phyloP scores from a whole-genome alignment of 495 filamentous ascomycete genomes.

The Daldinia grandis region DNA sequence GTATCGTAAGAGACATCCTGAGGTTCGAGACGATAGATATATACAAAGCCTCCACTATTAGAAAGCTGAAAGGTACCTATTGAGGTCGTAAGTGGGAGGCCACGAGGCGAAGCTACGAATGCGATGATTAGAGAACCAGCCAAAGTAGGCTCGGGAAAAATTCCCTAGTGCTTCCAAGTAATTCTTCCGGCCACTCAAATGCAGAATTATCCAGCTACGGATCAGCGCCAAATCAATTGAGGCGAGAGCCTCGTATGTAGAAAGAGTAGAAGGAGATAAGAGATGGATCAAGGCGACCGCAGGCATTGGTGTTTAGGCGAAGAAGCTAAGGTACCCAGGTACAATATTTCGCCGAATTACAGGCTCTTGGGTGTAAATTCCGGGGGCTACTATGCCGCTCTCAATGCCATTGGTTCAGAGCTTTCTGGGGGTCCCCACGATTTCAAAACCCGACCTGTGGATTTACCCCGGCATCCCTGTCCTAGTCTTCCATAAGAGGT shows the following conservation, averaged over 20 bases:
- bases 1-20: constrained; percentile 23
- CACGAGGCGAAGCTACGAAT: constrained; percentile 15
- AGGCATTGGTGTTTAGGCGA: constrained; percentile 18
- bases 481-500: constrained; percentile 1
- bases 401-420: constrained; percentile 14
- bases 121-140: constrained; percentile 4
- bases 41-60: constrained; percentile 23
- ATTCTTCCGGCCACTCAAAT: constrained; percentile 45
- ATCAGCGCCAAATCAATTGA: constrained; percentile 29
- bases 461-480: constrained; percentile 35
- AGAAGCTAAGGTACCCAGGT: constrained; percentile 21
- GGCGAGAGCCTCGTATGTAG: constrained; percentile 26
- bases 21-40: constrained; percentile 20
- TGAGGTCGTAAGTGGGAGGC: constrained; percentile 14
- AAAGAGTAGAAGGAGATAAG: constrained; percentile 29
- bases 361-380: constrained; percentile 19
- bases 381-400: constrained; percentile 23
- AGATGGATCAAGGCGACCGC: constrained; percentile 16
- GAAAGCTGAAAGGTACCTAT: not conserved
- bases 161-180: constrained; percentile 32
- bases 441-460: constrained; percentile 10
- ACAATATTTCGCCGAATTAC: constrained; percentile 38
- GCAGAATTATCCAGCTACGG: constrained; percentile 24
- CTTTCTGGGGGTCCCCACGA: constrained; percentile 25
- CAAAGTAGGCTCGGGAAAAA: constrained; percentile 31